Percentiles rank a stretch among this genome's conserved stretches.
Conservation (phyloP, 1,139 yeast species). For the Suhomyces terraborum region DNA sequence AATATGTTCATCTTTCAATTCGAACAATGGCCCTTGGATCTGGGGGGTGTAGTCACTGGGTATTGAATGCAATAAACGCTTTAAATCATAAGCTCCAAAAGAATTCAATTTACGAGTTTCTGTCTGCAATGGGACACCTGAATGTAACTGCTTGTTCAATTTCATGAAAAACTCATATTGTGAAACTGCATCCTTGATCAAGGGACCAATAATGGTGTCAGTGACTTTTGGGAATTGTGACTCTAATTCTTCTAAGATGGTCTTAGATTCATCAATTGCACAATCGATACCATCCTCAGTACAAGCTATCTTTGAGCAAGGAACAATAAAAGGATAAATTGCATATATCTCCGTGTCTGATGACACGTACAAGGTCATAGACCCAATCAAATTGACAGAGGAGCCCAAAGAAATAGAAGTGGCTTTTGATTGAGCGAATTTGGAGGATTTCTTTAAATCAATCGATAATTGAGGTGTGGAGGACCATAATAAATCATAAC, state of each 20-base stretch:
- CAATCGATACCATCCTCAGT: conserved; percentile 25
- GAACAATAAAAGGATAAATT: conserved; percentile 35
- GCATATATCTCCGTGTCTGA: conserved; percentile 29
- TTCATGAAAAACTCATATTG: conserved; percentile 25
- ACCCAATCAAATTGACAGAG: conserved; percentile 29
- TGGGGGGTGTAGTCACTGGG: conserved; percentile 16
- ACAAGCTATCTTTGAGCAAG: conserved; percentile 25
- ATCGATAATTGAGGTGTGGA: conserved; percentile 29
- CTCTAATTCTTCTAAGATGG: conserved; percentile 23
- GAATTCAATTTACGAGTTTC: conserved; percentile 18
- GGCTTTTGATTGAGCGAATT: conserved; percentile 22
- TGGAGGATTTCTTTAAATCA: conserved; percentile 19
- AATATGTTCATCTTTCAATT: not conserved
- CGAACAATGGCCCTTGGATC: conserved; percentile 30
- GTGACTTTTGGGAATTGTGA: conserved; percentile 21
- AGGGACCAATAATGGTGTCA: conserved; percentile 18
- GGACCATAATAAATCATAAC: conserved; percentile 34
- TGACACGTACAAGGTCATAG: conserved; percentile 40
- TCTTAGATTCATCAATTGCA: conserved; percentile 30
- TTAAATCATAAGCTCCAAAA: conserved; percentile 18
- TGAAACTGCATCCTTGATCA: conserved; percentile 20
- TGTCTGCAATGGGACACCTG: conserved; percentile 14
- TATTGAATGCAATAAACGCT: conserved; percentile 18
- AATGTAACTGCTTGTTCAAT: conserved; percentile 22
- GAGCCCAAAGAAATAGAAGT: conserved; percentile 43